phyloP scores from a whole-genome alignment of 306 rosid genomes.

The Vigna trinervia region DNA sequence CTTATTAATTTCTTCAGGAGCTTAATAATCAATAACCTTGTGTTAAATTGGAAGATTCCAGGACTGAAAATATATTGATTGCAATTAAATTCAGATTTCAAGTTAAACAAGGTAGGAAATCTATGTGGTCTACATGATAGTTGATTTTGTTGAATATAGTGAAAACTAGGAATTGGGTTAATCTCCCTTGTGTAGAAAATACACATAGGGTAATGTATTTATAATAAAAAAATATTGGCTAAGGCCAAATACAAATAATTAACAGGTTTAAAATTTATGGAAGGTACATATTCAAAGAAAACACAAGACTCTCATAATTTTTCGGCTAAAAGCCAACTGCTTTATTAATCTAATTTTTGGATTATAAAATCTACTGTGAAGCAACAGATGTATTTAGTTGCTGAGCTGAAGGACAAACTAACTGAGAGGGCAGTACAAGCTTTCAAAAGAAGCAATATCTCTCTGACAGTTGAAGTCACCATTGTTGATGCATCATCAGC shows the following conservation, averaged over 20 bases:
- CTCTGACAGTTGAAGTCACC: background rate
- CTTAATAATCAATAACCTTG: background rate
- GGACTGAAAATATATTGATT: slow-evolving; percentile 7
- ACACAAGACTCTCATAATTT: background rate
- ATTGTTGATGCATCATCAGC: slow-evolving; percentile 6
- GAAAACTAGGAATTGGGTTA: too few species aligned
- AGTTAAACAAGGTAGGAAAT: background rate
- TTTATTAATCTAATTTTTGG: background rate
- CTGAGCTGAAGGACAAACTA: background rate
- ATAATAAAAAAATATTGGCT: too few species aligned
- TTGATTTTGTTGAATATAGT: background rate
- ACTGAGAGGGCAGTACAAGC: background rate
- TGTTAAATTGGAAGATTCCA: slow-evolving; percentile 1
- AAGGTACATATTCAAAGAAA: background rate
- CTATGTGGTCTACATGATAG: background rate
- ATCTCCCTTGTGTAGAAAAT: too few species aligned
- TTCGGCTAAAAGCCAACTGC: slow-evolving; percentile 6
- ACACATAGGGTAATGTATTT: too few species aligned
- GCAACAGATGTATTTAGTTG: slow-evolving; percentile 1
- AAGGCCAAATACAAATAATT: too few species aligned
- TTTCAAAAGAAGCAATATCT: background rate
- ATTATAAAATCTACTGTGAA: background rate
- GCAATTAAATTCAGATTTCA: slow-evolving; percentile 26
- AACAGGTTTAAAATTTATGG: slow-evolving; percentile 1
- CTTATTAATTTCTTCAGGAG: slow-evolving; percentile 10